Conservation (phyloP, 306 rosid genomes). For the Pyrus bretschneideri region DNA sequence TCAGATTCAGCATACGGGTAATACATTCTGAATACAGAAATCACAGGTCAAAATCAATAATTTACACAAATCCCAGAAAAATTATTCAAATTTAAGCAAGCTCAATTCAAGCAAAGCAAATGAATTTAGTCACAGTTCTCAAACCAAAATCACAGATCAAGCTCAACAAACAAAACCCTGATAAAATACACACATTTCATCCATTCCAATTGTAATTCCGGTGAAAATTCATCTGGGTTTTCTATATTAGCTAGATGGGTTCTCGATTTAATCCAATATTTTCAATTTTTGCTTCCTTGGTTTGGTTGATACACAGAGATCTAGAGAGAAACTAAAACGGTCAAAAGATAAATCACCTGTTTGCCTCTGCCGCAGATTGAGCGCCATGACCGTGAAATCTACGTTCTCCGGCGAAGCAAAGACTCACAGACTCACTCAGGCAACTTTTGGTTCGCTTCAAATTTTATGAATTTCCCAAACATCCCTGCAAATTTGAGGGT, state of each 20-base stretch:
- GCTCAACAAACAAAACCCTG: not conserved
- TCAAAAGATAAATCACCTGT: slow-evolving; percentile 30
- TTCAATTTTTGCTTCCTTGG: not conserved
- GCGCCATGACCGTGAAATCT: slow-evolving; percentile 34
- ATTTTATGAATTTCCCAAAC: not conserved
- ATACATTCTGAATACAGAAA: slow-evolving; percentile 65
- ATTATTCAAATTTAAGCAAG: not conserved
- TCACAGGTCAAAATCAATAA: slow-evolving; percentile 20
- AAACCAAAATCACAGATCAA: slow-evolving; percentile 1
- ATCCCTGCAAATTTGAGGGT: not conserved
- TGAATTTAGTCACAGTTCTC: not conserved
- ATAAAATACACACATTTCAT: not conserved
- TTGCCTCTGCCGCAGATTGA: slow-evolving; percentile 63
- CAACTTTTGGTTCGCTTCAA: not conserved
- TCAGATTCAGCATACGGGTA: slow-evolving; percentile 84
- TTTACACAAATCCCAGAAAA: not conserved
- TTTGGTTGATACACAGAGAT: slow-evolving; percentile 10
- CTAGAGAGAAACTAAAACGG: not conserved
- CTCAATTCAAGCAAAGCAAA: not conserved
- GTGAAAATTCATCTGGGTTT: not conserved
- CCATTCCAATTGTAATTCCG: not conserved
- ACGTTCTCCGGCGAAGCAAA: not conserved
- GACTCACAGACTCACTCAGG: not conserved
- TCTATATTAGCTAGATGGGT: not conserved
- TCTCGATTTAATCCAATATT: not conserved